Base-by-base conservation (phyloP, 208 protist genomes). In the Crithidia bombi region DNA sequence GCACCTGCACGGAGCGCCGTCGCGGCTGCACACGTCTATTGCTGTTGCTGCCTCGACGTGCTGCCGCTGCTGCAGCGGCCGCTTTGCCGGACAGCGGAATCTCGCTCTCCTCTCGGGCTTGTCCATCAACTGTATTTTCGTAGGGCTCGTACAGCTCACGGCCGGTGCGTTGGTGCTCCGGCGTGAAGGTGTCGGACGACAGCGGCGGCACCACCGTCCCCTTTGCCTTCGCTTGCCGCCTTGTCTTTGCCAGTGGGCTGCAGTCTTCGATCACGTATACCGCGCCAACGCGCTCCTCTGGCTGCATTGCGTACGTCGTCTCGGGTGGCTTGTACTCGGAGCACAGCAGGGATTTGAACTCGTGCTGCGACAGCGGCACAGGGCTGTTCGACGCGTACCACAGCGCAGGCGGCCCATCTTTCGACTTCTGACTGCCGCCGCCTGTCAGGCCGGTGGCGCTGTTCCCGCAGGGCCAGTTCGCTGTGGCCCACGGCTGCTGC, bases 321-420 rank as follows among this genome's bases (percentile, higher is more conserved):
- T 73, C 50, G 0, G 78, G 59, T 6, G 75, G 51, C 11, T 74
- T 59, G 65, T 87, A 91, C 58, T 83, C 81, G 14, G 73, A 72
- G 70, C 89, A 85, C 50, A 94, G 69, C 26, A 94, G 75, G 15
- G 50, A 73, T 63, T 94, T 90, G 74, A 92, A 94, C 64, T 90
- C 82, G 67, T 38, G 65, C 33, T 73, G 58, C 0, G 73, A 69
- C 9, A 78, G 58, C 26, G 73, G 73, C 5, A 62, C 65, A 15
- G 58, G 32, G 35, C 58, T 78, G 59, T 65, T 63, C 39, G 69
- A 55, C 41, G 65, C 61, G 62, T 72, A 67, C 73, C 64, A 74
- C 44, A 69, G 58, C 12, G 46, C 65, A 32, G 63, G 66, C 35
- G 62, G 55, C 19, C 69, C 50, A 32, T 70, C 62, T 46, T 73